These are phyloP conservation scores for Aphanocladium album DNA, from an alignment of 2,329 filamentous ascomycete genomes.

Conservation along the genomic window DNA sequence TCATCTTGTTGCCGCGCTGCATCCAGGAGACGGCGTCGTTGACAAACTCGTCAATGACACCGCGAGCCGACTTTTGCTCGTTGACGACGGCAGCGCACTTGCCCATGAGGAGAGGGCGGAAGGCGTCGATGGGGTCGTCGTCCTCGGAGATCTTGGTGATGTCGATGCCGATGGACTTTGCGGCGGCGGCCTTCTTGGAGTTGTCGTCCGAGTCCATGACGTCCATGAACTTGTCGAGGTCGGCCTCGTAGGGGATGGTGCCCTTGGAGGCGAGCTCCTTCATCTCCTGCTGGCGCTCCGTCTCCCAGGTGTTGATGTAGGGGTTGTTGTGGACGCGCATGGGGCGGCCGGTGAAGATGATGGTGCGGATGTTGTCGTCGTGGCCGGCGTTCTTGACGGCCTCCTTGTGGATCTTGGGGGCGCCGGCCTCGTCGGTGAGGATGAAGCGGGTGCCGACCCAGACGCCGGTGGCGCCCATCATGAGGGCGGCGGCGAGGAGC, in stretches of 20 bases:
- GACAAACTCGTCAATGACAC: conserved; percentile 91
- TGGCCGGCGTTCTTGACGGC: conserved; percentile 86
- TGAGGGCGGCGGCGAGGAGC: conserved; percentile 81
- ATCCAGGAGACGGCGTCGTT: conserved; percentile 69
- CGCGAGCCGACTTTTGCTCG: conserved; percentile 87
- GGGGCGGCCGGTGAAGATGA: conserved; percentile 97
- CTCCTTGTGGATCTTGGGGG: conserved; percentile 90
- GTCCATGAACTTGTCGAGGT: conserved; percentile 73
- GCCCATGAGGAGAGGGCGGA: conserved; percentile 90
- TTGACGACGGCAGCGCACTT: conserved; percentile 92
- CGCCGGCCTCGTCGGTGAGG: conserved; percentile 88
- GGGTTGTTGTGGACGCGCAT: conserved; percentile 88
- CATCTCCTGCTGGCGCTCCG: conserved; percentile 83
- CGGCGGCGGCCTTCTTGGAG: conserved; percentile 48
- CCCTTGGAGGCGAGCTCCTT: conserved; percentile 87
- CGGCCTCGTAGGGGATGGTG: conserved; percentile 86
- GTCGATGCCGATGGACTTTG: conserved; percentile 54
- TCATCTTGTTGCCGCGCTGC: conserved; percentile 61
- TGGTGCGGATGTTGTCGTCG: conserved; percentile 93
- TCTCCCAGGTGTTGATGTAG: conserved; percentile 96
- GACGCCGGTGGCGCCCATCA: conserved; percentile 86
- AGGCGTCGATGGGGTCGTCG: conserved; percentile 87
- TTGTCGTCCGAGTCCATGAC: conserved; percentile 57
- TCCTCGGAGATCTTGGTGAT: conserved; percentile 63
- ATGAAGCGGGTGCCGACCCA: conserved; percentile 98